phyloP scores from a whole-genome alignment of 2,329 filamentous ascomycete species.

The Dryadomyces quercus-mongolicae region DNA sequence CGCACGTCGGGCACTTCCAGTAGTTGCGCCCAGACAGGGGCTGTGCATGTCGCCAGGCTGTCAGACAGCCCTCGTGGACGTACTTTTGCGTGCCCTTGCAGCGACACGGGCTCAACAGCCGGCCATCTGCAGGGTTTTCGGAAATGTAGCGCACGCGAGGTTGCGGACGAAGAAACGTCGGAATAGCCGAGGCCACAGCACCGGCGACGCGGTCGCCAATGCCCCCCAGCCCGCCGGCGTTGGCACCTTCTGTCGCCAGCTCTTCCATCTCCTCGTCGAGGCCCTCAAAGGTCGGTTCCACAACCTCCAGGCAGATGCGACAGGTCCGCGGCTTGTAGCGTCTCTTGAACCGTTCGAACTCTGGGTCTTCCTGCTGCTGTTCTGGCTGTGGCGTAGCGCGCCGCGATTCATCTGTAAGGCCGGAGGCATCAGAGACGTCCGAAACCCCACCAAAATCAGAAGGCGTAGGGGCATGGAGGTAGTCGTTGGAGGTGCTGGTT shows the following conservation, averaged over 20 bases:
- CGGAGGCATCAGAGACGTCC: not conserved
- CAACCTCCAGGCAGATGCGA: conserved; percentile 74
- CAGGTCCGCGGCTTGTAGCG: conserved; percentile 66
- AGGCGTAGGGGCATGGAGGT: not conserved
- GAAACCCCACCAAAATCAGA: not conserved
- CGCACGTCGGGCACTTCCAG: conserved; percentile 81
- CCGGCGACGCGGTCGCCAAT: conserved; percentile 4
- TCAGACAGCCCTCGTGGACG: conserved; percentile 84
- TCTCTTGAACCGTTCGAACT: conserved; percentile 7
- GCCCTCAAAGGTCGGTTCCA: conserved; percentile 32
- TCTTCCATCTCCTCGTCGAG: not conserved
- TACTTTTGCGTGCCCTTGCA: conserved; percentile 91
- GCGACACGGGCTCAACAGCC: conserved; percentile 78
- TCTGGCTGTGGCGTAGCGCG: not conserved
- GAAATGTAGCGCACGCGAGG: conserved; percentile 49
- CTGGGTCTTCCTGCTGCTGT: not conserved
- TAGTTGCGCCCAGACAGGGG: conserved; percentile 56
- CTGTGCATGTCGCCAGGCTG: conserved; percentile 68
- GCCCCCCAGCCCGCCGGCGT: not conserved
- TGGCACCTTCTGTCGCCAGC: not conserved
- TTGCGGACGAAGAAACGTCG: conserved; percentile 17
- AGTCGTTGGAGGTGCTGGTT: not conserved
- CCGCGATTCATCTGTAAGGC: not conserved
- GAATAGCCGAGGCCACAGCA: conserved; percentile 13
- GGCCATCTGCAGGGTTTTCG: conserved; percentile 59